phyloP scores from a whole-genome alignment of 2,329 filamentous ascomycete species.

The Alternaria incomplexa region DNA sequence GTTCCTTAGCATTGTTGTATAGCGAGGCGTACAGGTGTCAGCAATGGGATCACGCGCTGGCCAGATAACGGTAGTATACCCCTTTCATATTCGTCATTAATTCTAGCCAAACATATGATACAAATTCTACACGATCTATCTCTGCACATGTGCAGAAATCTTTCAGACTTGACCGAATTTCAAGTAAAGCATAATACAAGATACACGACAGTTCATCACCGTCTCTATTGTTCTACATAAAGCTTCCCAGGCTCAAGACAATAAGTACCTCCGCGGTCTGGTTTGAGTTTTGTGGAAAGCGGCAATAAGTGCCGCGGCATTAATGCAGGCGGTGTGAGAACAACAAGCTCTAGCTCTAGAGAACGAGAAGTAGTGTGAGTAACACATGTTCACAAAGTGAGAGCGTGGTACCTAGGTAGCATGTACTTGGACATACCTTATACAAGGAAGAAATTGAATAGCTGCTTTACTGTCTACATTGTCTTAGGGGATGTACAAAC shows the following conservation, averaged over 20 bases:
- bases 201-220: not conserved
- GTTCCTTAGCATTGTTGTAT: slow-evolving; percentile 6
- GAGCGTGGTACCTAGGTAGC: not conserved
- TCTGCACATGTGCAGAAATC: not conserved
- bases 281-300: not conserved
- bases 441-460: not conserved
- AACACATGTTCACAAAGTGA: not conserved
- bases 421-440: not conserved
- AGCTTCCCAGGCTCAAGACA: not conserved
- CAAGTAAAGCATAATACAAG: not conserved
- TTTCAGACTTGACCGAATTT: not conserved
- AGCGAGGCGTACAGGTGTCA: slow-evolving; percentile 13
- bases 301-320: not conserved
- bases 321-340: not conserved
- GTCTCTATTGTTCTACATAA: not conserved
- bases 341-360: not conserved
- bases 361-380: not conserved
- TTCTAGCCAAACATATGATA: not conserved
- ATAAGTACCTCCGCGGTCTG: not conserved
- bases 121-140: not conserved
- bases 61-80: not conserved
- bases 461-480: not conserved
- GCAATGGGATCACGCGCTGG: not conserved
- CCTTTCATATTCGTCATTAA: not conserved
- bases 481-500: not conserved